Percentiles rank a stretch among this genome's conserved stretches.
phyloP scores from a whole-genome alignment of 371 early-diverging fungal genomes.

The Entomophthora muscae region DNA sequence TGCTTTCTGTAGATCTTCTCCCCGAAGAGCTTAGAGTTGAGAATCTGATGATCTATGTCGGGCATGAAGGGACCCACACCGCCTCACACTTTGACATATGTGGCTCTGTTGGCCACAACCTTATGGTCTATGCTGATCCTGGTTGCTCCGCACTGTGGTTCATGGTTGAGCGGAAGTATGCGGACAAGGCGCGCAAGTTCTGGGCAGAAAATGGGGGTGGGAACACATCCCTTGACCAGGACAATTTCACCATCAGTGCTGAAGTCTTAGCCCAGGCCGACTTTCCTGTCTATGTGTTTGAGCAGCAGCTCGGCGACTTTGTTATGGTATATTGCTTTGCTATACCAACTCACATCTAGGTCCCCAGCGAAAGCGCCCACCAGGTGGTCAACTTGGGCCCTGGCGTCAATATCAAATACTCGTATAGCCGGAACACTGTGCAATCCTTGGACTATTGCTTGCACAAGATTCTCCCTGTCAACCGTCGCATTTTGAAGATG shows the following conservation, averaged over 20 bases:
- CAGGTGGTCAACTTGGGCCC: slow-evolving; percentile 14
- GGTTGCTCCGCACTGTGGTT: slow-evolving; percentile 18
- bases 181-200: slow-evolving; percentile 12
- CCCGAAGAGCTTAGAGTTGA: slow-evolving; percentile 13
- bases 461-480: slow-evolving; percentile 11
- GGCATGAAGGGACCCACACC: slow-evolving; percentile 19
- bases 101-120: slow-evolving; percentile 20
- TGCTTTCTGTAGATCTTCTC: too few species aligned
- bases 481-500: slow-evolving; percentile 1
- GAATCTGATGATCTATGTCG: slow-evolving; percentile 21
- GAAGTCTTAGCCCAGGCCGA: slow-evolving; percentile 13
- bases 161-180: slow-evolving; percentile 15
- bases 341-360: neutral
- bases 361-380: slow-evolving; percentile 15
- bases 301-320: slow-evolving; percentile 19
- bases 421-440: slow-evolving; percentile 19
- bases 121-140: slow-evolving; percentile 17
- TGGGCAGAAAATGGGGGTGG: slow-evolving; percentile 12
- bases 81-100: slow-evolving; percentile 20
- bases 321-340: slow-evolving; percentile 12
- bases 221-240: slow-evolving; percentile 1
- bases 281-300: slow-evolving; percentile 17
- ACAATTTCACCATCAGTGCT: slow-evolving; percentile 9
- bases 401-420: slow-evolving; percentile 14
- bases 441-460: slow-evolving; percentile 13